Percentiles rank a stretch among this genome's conserved stretches.
Conservation (phyloP, 306 rosid genomes). For the Fagus sylvatica region DNA sequence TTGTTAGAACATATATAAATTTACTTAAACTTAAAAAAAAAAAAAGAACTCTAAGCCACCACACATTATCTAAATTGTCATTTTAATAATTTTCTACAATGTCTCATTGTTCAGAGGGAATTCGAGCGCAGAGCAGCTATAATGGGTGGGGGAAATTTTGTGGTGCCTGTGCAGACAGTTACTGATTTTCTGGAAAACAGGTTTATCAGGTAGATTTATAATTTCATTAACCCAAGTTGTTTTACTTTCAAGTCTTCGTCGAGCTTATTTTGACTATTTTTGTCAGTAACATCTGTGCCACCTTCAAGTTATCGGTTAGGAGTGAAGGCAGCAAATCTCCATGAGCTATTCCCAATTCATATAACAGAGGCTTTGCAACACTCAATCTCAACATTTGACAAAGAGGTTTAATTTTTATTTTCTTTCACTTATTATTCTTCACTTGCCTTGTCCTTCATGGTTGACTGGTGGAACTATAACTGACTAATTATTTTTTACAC, state of each 20-base stretch:
- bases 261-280: constrained; percentile 28
- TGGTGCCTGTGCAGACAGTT: constrained; percentile 90
- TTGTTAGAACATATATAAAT: neutral
- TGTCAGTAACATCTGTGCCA: constrained; percentile 66
- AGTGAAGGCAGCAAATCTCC: constrained; percentile 83
- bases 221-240: constrained; percentile 16
- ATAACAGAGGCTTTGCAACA: constrained; percentile 77
- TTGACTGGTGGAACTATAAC: constrained; percentile 4
- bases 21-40: neutral
- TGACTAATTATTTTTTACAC: neutral
- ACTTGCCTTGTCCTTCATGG: neutral
- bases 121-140: constrained; percentile 78
- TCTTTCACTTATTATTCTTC: constrained; percentile 13
- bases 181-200: constrained; percentile 75
- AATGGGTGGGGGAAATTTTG: constrained; percentile 91
- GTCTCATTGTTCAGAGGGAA: constrained; percentile 56
- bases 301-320: constrained; percentile 96
- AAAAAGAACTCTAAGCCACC: neutral
- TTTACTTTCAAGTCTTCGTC: constrained; percentile 22
- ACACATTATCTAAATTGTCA: neutral
- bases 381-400: constrained; percentile 64
- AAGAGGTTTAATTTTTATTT: constrained; percentile 60
- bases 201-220: constrained; percentile 58
- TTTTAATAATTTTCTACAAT: constrained; percentile 15
- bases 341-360: constrained; percentile 65